Percentiles rank a stretch among this genome's conserved stretches.
Conservation (phyloP, 2,329 filamentous ascomycete species). For the Davidsoniella virescens region DNA sequence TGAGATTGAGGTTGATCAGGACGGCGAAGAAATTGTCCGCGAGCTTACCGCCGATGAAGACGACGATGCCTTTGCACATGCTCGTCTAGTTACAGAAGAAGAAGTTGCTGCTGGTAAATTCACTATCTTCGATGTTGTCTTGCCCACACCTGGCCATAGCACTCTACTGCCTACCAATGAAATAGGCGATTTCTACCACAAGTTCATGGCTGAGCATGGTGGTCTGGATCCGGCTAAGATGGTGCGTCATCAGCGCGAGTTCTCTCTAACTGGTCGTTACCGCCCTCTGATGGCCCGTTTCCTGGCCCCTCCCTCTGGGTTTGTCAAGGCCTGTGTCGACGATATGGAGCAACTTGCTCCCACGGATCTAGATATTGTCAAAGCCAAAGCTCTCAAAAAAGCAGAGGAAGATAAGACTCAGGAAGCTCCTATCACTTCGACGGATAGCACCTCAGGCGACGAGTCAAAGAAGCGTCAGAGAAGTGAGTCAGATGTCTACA, state of each 20-base stretch:
- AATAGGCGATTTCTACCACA: conserved; percentile 66
- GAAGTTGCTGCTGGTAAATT: conserved; percentile 65
- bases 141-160: conserved; percentile 86
- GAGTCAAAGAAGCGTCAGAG: conserved; percentile 10
- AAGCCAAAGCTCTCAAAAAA: conserved; percentile 18
- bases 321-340: conserved; percentile 52
- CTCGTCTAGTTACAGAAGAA: conserved; percentile 56
- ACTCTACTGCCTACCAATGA: conserved; percentile 73
- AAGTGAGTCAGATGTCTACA: conserved; percentile 12
- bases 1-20: conserved; percentile 21
- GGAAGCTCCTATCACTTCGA: conserved; percentile 14
- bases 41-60: conserved; percentile 27
- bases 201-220: conserved; percentile 80
- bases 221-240: conserved; percentile 69
- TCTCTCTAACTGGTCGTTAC: conserved; percentile 78
- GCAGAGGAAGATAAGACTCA: neutral
- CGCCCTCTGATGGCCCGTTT: conserved; percentile 67
- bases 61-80: conserved; percentile 34
- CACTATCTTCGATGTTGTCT: conserved; percentile 72
- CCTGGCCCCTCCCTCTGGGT: conserved; percentile 44
- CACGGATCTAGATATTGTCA: conserved; percentile 64
- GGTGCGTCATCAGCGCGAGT: conserved; percentile 71
- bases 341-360: conserved; percentile 72
- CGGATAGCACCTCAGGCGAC: conserved; percentile 5
- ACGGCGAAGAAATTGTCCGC: conserved; percentile 49